A percentile compares a stretch with the other conserved stretches of the same genome.
Conservation (phyloP, 495 filamentous ascomycete species). For the Podospora pseudopauciseta region DNA sequence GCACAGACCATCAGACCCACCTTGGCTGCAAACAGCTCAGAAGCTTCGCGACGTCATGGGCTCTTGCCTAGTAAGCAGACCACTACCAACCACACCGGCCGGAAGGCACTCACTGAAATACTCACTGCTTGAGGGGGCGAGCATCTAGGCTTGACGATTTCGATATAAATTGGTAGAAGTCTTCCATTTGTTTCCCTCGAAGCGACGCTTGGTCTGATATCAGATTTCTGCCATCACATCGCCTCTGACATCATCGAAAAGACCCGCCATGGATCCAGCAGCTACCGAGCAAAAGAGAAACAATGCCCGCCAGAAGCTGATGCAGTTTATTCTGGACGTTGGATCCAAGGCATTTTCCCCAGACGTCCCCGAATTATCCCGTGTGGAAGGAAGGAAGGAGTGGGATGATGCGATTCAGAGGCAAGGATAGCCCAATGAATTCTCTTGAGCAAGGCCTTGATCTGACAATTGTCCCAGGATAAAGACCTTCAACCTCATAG, state of each 20-base stretch:
- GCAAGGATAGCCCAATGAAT: slow-evolving; percentile 27
- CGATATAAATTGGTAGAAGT: background rate
- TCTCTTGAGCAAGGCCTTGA: background rate
- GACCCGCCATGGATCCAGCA: slow-evolving; percentile 21
- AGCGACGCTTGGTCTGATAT: background rate
- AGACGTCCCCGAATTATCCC: slow-evolving; percentile 24
- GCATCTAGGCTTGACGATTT: too few species aligned
- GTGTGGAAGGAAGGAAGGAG: slow-evolving; percentile 33
- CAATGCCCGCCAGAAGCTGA: slow-evolving; percentile 27
- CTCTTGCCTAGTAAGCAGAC: background rate
- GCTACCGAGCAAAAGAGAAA: slow-evolving; percentile 11
- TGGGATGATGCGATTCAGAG: slow-evolving; percentile 40
- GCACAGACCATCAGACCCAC: background rate
- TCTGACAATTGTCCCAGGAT: slow-evolving; percentile 40
- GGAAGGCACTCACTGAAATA: background rate
- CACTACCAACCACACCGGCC: background rate
- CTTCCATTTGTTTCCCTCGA: background rate
- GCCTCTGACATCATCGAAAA: slow-evolving; percentile 4
- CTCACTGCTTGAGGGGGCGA: background rate
- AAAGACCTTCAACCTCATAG: slow-evolving; percentile 42
- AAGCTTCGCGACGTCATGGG: slow-evolving; percentile 23
- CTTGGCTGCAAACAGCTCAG: background rate
- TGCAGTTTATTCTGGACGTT: slow-evolving; percentile 34
- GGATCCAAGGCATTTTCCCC: slow-evolving; percentile 43
- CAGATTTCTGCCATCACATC: background rate